Evolutionary conservation across 495 filamentous ascomycete species (phyloP).

Genomic region (Tuber microsphaerosporum): DNA sequence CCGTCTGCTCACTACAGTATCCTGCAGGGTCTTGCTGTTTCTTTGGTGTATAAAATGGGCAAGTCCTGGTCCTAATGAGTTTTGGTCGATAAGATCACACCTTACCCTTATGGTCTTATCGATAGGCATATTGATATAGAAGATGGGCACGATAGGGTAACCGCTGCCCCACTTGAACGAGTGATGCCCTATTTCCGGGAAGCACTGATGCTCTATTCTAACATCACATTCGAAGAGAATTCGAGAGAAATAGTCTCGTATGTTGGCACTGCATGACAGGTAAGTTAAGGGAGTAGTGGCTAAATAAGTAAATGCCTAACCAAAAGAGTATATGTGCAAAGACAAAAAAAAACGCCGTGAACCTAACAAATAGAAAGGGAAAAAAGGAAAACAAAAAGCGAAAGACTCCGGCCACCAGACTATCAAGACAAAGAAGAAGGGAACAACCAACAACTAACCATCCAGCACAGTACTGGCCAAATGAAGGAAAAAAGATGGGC

Average conservation of each 20-base stretch:
- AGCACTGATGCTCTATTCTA: neutral
- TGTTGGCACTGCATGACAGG: neutral
- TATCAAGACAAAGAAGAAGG: neutral
- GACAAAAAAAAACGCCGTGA: neutral
- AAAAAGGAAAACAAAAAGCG: conserved; percentile 11
- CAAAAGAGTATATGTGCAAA: conserved; percentile 5
- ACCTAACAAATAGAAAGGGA: neutral
- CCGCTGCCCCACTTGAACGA: neutral
- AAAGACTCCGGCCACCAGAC: neutral
- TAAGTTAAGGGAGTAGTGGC: neutral
- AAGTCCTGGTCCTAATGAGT: too few species aligned
- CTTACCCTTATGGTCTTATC: too few species aligned
- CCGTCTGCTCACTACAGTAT: too few species aligned
- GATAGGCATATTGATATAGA: neutral
- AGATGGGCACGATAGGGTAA: neutral
- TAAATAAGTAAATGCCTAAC: neutral
- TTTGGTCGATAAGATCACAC: too few species aligned
- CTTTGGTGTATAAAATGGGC: too few species aligned
- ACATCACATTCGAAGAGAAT: neutral
- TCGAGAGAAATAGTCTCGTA: neutral
- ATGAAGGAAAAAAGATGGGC: conserved; percentile 17
- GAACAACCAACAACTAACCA: neutral
- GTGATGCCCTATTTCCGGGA: neutral
- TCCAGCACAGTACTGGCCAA: conserved; percentile 5
- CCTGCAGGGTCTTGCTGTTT: too few species aligned